Evolutionary conservation across 2,329 filamentous ascomycete species (phyloP).

Genomic region (Penicillium griseofulvum): DNA sequence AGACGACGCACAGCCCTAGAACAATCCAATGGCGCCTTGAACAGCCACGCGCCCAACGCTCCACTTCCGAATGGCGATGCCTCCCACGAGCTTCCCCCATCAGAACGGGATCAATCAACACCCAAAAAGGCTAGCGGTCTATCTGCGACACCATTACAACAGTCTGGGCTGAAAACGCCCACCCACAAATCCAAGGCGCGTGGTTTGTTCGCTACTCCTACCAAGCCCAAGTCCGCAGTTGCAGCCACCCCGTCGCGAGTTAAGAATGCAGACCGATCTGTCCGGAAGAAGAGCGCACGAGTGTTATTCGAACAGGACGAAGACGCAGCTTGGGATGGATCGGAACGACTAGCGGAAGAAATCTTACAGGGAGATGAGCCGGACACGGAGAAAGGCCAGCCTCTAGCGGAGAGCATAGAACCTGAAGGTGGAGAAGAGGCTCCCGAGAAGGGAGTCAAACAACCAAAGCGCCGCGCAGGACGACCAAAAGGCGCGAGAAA

Average conservation of each 20-base stretch:
- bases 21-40: conserved; percentile 26
- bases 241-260: conserved; percentile 60
- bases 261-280: conserved; percentile 77
- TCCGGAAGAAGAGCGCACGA: conserved; percentile 77
- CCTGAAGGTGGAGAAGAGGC: conserved; percentile 30
- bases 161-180: conserved; percentile 38
- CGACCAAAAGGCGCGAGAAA: conserved; percentile 57
- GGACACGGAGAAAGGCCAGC: conserved; percentile 21
- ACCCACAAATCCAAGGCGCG: conserved; percentile 38
- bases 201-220: conserved; percentile 43
- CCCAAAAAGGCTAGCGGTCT: conserved; percentile 32
- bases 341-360: conserved; percentile 64
- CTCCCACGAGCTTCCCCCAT: conserved; percentile 25
- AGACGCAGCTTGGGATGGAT: conserved; percentile 60
- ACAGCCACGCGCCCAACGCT: conserved; percentile 22
- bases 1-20: conserved; percentile 32
- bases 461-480: conserved; percentile 55
- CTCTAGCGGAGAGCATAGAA: conserved; percentile 34
- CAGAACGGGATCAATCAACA: conserved; percentile 30
- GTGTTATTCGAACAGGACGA: conserved; percentile 74
- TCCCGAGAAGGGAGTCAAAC: conserved; percentile 42
- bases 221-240: conserved; percentile 29
- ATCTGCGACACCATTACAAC: conserved; percentile 31
- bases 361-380: conserved; percentile 56
- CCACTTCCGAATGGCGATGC: conserved; percentile 19